A percentile compares a stretch with the other conserved stretches of the same genome.
These are phyloP conservation scores for Salisapilia sapeloensis DNA, from an alignment of 352 stramenopile species.

Conservation along the genomic window DNA sequence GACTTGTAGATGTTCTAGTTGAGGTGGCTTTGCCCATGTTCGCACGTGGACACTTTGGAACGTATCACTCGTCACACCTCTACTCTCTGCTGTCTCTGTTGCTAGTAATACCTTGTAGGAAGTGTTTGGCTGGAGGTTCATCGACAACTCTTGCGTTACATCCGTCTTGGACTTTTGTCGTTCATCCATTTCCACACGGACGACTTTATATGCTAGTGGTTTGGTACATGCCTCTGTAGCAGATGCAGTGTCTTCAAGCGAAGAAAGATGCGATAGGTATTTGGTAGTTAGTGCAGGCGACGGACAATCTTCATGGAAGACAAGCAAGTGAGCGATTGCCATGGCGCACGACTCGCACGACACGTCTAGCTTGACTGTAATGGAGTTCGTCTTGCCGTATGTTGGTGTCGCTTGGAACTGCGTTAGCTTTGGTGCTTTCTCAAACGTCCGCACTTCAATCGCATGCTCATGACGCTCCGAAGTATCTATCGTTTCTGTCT, in stretches of 20 bases:
- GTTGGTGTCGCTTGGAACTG: constrained; percentile 22
- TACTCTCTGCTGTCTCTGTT: constrained; percentile 26
- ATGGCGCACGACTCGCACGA: constrained; percentile 22
- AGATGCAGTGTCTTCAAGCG: no score
- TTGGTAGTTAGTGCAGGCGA: no score
- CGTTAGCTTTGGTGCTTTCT: constrained; percentile 19
- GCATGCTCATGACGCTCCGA: constrained; percentile 15
- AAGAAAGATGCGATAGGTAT: no score
- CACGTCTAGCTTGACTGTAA: constrained; percentile 44
- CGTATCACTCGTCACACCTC: constrained; percentile 33
- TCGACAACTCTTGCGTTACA: constrained; percentile 5
- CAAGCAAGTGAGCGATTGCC: constrained; percentile 31
- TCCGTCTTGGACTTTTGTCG: constrained; percentile 1
- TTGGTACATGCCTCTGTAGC: no score
- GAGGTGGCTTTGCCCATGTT: constrained; percentile 23
- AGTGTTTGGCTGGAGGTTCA: constrained; percentile 16
- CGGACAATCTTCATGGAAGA: constrained; percentile 18
- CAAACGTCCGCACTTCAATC: constrained; percentile 35
- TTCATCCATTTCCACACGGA: constrained; percentile 2
- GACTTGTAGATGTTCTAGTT: constrained; percentile 21
- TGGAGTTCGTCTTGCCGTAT: constrained; percentile 25
- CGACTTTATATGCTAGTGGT: no score
- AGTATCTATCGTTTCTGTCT: constrained; percentile 19
- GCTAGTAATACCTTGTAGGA: constrained; percentile 32
- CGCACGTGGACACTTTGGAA: constrained; percentile 18